Percentiles rank a stretch among this genome's conserved stretches.
Evolutionary conservation across 805 yeast genomes (phyloP).

Genomic region (Zygosaccharomyces kombuchaensis): DNA sequence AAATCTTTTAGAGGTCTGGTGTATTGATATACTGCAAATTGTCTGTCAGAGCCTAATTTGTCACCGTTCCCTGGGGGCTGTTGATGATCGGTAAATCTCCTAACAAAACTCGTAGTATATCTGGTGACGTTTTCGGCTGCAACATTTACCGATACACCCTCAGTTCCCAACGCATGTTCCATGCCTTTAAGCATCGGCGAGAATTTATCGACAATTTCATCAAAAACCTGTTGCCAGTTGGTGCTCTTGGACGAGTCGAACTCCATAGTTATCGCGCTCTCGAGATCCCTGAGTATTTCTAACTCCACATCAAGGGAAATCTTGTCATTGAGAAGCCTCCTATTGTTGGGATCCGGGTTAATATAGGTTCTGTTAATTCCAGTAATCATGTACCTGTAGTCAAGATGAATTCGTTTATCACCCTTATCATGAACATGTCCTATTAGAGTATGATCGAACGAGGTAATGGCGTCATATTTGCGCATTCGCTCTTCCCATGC

Average conservation of each 20-base stretch:
- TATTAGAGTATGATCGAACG: slow-evolving; percentile 44
- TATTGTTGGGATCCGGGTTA: slow-evolving; percentile 44
- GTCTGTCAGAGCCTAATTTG: slow-evolving; percentile 27
- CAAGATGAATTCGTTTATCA: slow-evolving; percentile 47
- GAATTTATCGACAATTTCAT: slow-evolving; percentile 48
- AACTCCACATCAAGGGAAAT: slow-evolving; percentile 35
- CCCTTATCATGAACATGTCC: slow-evolving; percentile 47
- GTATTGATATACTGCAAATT: slow-evolving; percentile 44
- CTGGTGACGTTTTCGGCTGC: slow-evolving; percentile 36
- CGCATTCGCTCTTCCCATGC: slow-evolving; percentile 20
- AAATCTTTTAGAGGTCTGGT: slow-evolving; percentile 41
- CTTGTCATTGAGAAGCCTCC: slow-evolving; percentile 37
- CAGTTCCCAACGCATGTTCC: slow-evolving; percentile 36
- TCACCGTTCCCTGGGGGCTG: slow-evolving; percentile 8
- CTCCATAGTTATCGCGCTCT: slow-evolving; percentile 25
- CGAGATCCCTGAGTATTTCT: slow-evolving; percentile 38
- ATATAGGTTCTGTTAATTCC: slow-evolving; percentile 49
- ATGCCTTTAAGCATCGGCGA: slow-evolving; percentile 44
- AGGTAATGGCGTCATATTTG: slow-evolving; percentile 31
- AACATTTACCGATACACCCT: slow-evolving; percentile 14
- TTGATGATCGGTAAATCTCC: slow-evolving; percentile 40
- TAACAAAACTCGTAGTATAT: slow-evolving; percentile 42
- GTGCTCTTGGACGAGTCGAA: slow-evolving; percentile 42
- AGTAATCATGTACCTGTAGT: slow-evolving; percentile 50
- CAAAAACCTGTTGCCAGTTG: slow-evolving; percentile 52